Evolutionary conservation across 768 basidiomycete species (phyloP).

Genomic region (Lactarius akahatsu): DNA sequence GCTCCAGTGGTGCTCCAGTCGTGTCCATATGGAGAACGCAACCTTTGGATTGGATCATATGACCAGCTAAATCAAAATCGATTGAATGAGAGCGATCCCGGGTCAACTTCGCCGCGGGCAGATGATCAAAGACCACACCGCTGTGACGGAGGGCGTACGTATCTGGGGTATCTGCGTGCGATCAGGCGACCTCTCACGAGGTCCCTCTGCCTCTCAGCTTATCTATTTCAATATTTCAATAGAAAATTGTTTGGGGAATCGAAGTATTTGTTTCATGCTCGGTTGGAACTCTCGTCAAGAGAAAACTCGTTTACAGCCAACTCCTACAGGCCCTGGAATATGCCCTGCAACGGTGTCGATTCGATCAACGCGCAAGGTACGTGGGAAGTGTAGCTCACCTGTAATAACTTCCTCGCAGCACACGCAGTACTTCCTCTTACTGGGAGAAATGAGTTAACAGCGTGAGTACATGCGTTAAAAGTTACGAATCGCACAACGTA

Average conservation of each 20-base stretch:
- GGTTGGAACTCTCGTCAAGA: background rate
- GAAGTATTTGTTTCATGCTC: too few species aligned
- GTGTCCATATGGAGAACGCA: background rate
- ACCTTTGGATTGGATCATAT: background rate
- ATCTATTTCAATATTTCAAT: too few species aligned
- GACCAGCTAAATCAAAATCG: background rate
- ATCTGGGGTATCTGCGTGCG: too few species aligned
- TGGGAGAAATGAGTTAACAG: background rate
- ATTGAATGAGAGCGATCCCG: background rate
- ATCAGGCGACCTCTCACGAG: background rate
- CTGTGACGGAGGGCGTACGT: background rate
- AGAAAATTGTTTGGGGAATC: background rate
- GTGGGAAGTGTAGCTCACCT: slow-evolving; percentile 1
- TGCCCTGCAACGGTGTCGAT: slow-evolving; percentile 4
- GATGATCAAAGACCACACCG: background rate
- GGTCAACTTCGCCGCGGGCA: background rate
- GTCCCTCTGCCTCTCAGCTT: background rate
- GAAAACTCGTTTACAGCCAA: slow-evolving; percentile 23
- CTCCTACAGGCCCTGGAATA: slow-evolving; percentile 23
- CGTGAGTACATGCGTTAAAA: background rate
- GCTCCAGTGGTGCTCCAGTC: background rate
- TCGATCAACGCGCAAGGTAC: background rate
- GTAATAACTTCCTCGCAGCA: slow-evolving; percentile 22
- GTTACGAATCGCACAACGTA: background rate
- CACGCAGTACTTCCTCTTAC: slow-evolving; percentile 25